A percentile compares a stretch with the other conserved stretches of the same genome.
Evolutionary conservation across 768 basidiomycete genomes (phyloP).

Genomic region (Leucocoprinus sp.): DNA sequence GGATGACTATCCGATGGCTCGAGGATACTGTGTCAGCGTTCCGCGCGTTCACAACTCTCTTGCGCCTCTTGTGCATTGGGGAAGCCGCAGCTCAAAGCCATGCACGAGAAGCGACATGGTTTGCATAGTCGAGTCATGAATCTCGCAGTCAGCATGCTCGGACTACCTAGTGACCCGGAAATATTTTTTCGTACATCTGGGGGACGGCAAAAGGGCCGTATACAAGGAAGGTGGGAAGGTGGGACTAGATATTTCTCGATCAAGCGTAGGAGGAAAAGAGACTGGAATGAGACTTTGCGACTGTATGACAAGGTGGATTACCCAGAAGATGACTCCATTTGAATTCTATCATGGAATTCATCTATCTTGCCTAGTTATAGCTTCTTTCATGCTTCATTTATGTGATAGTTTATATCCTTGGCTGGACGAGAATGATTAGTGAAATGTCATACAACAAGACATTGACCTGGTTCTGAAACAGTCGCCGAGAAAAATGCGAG

Average conservation of each 20-base stretch:
- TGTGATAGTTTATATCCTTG: neutral
- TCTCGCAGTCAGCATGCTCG: slow-evolving; percentile 48
- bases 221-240: slow-evolving; percentile 62
- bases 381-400: neutral
- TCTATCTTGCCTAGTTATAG: neutral
- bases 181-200: slow-evolving; percentile 49
- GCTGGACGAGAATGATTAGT: no score
- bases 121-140: slow-evolving; percentile 61
- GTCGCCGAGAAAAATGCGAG: neutral
- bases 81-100: slow-evolving; percentile 40
- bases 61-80: slow-evolving; percentile 58
- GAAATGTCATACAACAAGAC: neutral
- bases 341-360: neutral
- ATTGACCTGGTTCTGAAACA: neutral
- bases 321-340: slow-evolving; percentile 41
- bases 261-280: slow-evolving; percentile 68
- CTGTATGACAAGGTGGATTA: slow-evolving; percentile 81
- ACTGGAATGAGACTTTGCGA: slow-evolving; percentile 83
- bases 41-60: slow-evolving; percentile 60
- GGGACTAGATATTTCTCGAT: slow-evolving; percentile 73
- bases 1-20: slow-evolving; percentile 84
- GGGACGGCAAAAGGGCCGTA: slow-evolving; percentile 64
- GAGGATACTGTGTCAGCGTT: slow-evolving; percentile 78
- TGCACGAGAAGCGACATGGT: slow-evolving; percentile 45
- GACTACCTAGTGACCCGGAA: slow-evolving; percentile 65